phyloP scores from a whole-genome alignment of 306 rosid species.

The Rosa rugosa region DNA sequence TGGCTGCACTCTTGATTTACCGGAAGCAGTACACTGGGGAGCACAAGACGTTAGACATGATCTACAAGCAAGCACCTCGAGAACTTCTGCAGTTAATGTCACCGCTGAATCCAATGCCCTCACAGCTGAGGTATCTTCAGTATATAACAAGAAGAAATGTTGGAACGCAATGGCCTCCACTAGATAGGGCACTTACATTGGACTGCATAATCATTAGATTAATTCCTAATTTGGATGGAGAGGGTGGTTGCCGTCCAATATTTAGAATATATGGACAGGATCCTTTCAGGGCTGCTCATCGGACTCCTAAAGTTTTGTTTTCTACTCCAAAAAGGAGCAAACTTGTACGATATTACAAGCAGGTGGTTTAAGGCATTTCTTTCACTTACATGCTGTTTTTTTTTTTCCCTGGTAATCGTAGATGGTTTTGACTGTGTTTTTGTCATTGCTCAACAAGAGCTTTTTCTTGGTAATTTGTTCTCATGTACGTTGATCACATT shows the following conservation, averaged over 20 bases:
- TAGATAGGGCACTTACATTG: slow-evolving; percentile 87
- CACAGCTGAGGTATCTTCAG: slow-evolving; percentile 92
- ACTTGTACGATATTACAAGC: slow-evolving; percentile 73
- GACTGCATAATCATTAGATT: slow-evolving; percentile 77
- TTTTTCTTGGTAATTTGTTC: background rate
- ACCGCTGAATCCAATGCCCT: slow-evolving; percentile 86
- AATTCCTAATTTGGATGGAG: slow-evolving; percentile 79
- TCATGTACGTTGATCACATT: background rate
- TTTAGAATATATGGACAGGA: slow-evolving; percentile 95
- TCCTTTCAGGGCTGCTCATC: slow-evolving; percentile 84
- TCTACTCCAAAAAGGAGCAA: slow-evolving; percentile 91
- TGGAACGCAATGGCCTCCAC: slow-evolving; percentile 91
- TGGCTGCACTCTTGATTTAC: slow-evolving; percentile 87
- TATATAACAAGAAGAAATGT: slow-evolving; percentile 92
- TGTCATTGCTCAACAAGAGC: background rate
- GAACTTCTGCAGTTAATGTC: slow-evolving; percentile 95
- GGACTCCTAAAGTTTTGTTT: slow-evolving; percentile 82
- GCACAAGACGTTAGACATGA: slow-evolving; percentile 90
- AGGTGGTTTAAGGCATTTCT: slow-evolving; percentile 54
- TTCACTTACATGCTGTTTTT: background rate
- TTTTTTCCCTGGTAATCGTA: background rate
- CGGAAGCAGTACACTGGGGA: slow-evolving; percentile 80
- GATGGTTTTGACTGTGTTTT: background rate
- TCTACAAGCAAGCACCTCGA: slow-evolving; percentile 86
- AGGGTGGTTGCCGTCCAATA: slow-evolving; percentile 90